phyloP scores from a whole-genome alignment of 208 protist species.

The Crithidia mellificae region DNA sequence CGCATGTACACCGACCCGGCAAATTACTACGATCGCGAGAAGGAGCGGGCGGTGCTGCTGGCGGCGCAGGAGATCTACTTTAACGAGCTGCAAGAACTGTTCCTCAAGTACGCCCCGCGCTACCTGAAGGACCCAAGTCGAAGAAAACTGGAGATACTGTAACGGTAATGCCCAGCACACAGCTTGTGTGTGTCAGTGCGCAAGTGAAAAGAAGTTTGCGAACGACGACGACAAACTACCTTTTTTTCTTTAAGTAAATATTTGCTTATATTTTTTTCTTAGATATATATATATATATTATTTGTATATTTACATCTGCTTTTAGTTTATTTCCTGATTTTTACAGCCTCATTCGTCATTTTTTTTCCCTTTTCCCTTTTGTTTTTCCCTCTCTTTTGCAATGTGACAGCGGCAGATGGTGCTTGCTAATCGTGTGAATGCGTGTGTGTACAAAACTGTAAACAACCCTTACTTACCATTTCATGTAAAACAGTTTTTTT shows the following conservation, averaged over 20 bases:
- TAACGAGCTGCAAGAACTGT: slow-evolving; percentile 41
- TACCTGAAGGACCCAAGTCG: slow-evolving; percentile 36
- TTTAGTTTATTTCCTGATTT: slow-evolving; percentile 2
- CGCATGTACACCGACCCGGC: slow-evolving; percentile 38
- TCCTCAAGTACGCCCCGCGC: slow-evolving; percentile 45
- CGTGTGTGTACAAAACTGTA: too few relatives aligned
- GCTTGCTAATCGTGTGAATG: too few relatives aligned
- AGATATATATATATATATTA: not conserved
- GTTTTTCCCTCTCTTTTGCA: not conserved
- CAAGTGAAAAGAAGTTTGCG: too few relatives aligned
- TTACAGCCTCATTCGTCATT: not conserved
- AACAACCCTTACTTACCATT: too few relatives aligned
- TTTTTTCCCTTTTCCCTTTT: not conserved
- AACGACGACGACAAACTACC: too few relatives aligned
- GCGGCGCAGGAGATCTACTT: slow-evolving; percentile 43
- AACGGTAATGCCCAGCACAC: not conserved
- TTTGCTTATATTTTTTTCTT: not conserved
- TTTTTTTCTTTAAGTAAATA: not conserved
- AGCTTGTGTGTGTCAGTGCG: not conserved
- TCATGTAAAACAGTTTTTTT: not conserved
- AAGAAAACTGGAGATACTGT: slow-evolving; percentile 32
- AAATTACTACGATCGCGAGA: slow-evolving; percentile 33
- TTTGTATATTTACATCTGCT: not conserved
- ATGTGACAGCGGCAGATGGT: too few relatives aligned
- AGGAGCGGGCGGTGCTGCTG: slow-evolving; percentile 31